These are phyloP conservation scores for Rhizopogon vesiculosus DNA, from an alignment of 768 basidiomycete species.

Conservation along the genomic window DNA sequence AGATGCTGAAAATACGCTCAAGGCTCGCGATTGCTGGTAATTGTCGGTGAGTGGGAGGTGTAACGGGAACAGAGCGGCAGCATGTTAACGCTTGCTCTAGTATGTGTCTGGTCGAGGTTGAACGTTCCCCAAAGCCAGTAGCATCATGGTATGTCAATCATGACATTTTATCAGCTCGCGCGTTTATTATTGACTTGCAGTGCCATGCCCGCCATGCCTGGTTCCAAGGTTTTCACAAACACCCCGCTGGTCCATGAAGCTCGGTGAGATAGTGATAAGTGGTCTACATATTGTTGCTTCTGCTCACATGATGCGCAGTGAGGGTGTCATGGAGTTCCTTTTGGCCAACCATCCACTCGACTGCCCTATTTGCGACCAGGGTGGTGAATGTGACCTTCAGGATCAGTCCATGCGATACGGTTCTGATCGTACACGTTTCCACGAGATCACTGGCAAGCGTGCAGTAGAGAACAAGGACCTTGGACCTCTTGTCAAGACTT, in stretches of 20 bases:
- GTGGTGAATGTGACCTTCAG: constrained; percentile 97
- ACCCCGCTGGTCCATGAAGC: constrained; percentile 88
- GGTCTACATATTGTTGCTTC: background rate
- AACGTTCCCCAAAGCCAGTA: constrained; percentile 90
- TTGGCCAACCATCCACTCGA: constrained; percentile 97
- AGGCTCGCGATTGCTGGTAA: constrained; percentile 97
- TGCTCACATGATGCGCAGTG: constrained; percentile 40
- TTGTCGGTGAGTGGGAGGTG: constrained; percentile 64
- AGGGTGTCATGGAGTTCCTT: constrained; percentile 99
- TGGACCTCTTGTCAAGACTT: constrained; percentile 96
- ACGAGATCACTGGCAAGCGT: constrained; percentile 96
- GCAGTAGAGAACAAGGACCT: constrained; percentile 98
- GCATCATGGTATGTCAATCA: constrained; percentile 71
- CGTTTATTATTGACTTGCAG: constrained; percentile 30
- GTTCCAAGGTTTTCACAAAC: constrained; percentile 89
- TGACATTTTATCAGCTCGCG: background rate
- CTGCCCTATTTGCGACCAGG: constrained; percentile 98
- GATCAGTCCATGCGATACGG: constrained; percentile 99
- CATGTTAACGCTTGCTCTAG: constrained; percentile 32
- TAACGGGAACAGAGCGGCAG: background rate
- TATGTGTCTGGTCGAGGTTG: constrained; percentile 99
- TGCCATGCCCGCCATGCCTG: constrained; percentile 98
- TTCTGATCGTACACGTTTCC: constrained; percentile 95
- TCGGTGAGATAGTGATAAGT: constrained; percentile 39
- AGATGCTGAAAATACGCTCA: background rate